Evolutionary conservation across 306 rosid genomes (phyloP).

Genomic region (Senna tora): DNA sequence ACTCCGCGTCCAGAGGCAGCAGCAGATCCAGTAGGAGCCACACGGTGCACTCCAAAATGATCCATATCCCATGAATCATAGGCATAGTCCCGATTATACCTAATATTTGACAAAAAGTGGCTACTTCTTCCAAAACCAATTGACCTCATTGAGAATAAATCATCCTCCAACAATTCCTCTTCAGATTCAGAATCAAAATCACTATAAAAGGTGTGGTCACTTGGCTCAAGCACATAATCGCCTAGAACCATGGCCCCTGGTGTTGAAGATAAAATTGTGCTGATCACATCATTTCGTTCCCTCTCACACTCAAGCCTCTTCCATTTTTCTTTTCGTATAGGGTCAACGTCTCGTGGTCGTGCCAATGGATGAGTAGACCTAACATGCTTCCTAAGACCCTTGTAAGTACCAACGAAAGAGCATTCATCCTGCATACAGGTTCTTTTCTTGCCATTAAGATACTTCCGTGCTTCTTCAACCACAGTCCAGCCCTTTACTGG

Average conservation of each 20-base stretch:
- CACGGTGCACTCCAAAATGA: conserved; percentile 52
- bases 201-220: conserved; percentile 53
- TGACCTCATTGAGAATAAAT: conserved; percentile 53
- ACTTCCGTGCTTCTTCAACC: conserved; percentile 82
- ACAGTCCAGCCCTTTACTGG: conserved; percentile 99
- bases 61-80: conserved; percentile 40
- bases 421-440: conserved; percentile 88
- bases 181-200: conserved; percentile 69
- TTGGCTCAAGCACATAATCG: conserved; percentile 93
- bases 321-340: conserved; percentile 84
- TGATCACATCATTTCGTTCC: conserved; percentile 91
- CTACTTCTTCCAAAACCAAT: conserved; percentile 56
- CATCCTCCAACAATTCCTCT: conserved; percentile 58
- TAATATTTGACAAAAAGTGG: conserved; percentile 52
- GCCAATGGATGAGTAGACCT: conserved; percentile 85
- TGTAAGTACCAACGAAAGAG: conserved; percentile 75
- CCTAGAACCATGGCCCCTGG: conserved; percentile 95
- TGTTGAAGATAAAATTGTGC: conserved; percentile 82
- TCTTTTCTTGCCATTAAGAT: conserved; percentile 89
- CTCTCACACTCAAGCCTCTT: conserved; percentile 85
- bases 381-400: conserved; percentile 85
- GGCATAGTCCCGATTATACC: conserved; percentile 50
- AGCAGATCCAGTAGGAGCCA: conserved; percentile 51
- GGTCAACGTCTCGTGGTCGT: conserved; percentile 93
- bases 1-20: conserved; percentile 60